phyloP scores from a whole-genome alignment of 2,329 filamentous ascomycete species.

The Fusarium tricinctum region DNA sequence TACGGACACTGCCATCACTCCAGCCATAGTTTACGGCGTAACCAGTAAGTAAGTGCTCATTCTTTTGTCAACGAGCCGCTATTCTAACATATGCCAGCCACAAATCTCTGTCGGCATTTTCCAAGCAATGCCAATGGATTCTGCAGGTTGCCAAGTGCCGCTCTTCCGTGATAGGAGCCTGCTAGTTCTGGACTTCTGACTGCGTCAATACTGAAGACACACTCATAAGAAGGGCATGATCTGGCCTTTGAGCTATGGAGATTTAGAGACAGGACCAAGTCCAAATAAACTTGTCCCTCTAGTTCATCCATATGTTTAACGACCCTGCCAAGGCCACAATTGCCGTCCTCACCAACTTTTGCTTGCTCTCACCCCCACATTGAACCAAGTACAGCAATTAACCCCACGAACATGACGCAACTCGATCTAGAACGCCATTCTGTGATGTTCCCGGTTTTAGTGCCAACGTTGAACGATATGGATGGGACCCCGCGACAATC shows the following conservation, averaged over 20 bases:
- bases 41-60: not conserved
- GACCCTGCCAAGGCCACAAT: not conserved
- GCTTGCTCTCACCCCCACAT: constrained; percentile 18
- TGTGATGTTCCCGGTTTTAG: constrained; percentile 38
- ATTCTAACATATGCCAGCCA: not conserved
- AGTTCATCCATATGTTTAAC: constrained; percentile 2
- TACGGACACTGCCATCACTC: not conserved
- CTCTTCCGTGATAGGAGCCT: constrained; percentile 31
- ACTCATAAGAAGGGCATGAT: constrained; percentile 24
- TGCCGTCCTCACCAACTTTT: constrained; percentile 20
- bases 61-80: not conserved
- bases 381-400: constrained; percentile 5
- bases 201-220: constrained; percentile 24
- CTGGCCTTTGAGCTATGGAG: not conserved
- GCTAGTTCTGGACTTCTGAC: constrained; percentile 14
- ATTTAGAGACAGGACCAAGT: not conserved
- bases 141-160: constrained; percentile 43
- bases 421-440: constrained; percentile 43
- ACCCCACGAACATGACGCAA: constrained; percentile 47
- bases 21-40: not conserved
- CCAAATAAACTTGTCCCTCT: not conserved
- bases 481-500: constrained; percentile 37
- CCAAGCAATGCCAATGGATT: constrained; percentile 20
- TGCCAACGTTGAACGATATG: constrained; percentile 13
- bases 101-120: not conserved